phyloP scores from a whole-genome alignment of 768 basidiomycete genomes.

The Tricholoma terreum region DNA sequence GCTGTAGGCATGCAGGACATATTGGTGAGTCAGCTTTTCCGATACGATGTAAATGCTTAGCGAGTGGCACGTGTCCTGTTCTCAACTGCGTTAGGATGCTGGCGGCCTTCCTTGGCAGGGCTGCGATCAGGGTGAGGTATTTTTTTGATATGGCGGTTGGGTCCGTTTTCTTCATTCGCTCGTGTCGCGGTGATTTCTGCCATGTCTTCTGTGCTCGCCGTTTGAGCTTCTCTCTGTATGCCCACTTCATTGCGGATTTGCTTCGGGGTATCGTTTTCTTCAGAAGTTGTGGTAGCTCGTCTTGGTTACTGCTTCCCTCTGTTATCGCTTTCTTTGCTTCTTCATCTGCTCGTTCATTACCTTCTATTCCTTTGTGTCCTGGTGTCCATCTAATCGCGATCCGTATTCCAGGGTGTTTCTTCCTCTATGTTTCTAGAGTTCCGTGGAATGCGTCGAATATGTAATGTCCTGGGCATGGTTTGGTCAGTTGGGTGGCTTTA shows the following conservation, averaged over 20 bases:
- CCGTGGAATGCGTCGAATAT: slow-evolving; percentile 5
- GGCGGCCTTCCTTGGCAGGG: slow-evolving; percentile 10
- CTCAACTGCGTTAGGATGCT: slow-evolving; percentile 28
- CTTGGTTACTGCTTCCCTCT: not conserved
- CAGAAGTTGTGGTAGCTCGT: not conserved
- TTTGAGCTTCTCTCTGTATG: not conserved
- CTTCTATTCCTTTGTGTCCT: slow-evolving; percentile 8
- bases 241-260: slow-evolving; percentile 1
- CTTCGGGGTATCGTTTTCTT: not conserved
- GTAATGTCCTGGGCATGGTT: not conserved
- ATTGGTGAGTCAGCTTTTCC: slow-evolving; percentile 17
- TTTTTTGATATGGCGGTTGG: slow-evolving; percentile 8
- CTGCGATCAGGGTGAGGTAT: slow-evolving; percentile 8
- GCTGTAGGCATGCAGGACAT: slow-evolving; percentile 22
- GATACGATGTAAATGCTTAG: slow-evolving; percentile 29
- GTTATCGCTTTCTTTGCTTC: slow-evolving; percentile 14
- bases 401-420: not conserved
- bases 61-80: slow-evolving; percentile 29
- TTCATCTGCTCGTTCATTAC: slow-evolving; percentile 13
- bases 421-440: not conserved
- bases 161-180: slow-evolving; percentile 6
- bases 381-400: slow-evolving; percentile 10
- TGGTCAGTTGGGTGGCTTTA: not conserved
- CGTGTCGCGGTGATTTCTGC: not conserved
- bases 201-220: not conserved